These are phyloP conservation scores for Hypseocharis bilobata DNA, from an alignment of 441 rosid species.

Conservation along the genomic window DNA sequence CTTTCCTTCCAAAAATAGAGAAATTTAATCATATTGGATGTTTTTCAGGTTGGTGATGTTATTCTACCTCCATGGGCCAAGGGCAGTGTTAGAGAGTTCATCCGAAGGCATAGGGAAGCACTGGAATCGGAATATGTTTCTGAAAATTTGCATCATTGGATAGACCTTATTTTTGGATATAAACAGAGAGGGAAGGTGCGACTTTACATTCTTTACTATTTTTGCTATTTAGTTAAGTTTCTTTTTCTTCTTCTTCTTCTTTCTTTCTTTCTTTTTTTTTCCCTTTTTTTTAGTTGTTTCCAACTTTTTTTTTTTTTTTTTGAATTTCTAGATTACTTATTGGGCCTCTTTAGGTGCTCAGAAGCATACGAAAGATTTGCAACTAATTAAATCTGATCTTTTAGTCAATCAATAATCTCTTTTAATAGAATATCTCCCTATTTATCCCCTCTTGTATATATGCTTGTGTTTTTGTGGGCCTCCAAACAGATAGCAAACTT, in stretches of 20 bases:
- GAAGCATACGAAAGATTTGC: too few species aligned
- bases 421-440: too few species aligned
- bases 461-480: too few species aligned
- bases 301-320: too few species aligned
- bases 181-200: conserved; percentile 98
- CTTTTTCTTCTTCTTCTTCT: too few species aligned
- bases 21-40: conserved; percentile 6
- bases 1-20: neutral
- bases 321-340: too few species aligned
- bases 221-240: neutral
- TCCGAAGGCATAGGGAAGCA: conserved; percentile 89
- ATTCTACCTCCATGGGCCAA: conserved; percentile 96
- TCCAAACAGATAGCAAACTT: too few species aligned
- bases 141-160: conserved; percentile 97
- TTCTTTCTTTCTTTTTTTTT: too few species aligned
- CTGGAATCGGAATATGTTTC: conserved; percentile 93
- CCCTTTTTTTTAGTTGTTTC: neutral
- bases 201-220: conserved; percentile 14
- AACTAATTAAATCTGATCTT: too few species aligned
- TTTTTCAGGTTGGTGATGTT: conserved; percentile 79
- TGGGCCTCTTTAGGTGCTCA: too few species aligned
- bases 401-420: too few species aligned
- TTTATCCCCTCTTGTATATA: too few species aligned
- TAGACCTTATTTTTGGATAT: conserved; percentile 95
- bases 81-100: conserved; percentile 91